These are phyloP conservation scores for Crithidia mellificae DNA, from an alignment of 208 protist species.

Conservation along the genomic window DNA sequence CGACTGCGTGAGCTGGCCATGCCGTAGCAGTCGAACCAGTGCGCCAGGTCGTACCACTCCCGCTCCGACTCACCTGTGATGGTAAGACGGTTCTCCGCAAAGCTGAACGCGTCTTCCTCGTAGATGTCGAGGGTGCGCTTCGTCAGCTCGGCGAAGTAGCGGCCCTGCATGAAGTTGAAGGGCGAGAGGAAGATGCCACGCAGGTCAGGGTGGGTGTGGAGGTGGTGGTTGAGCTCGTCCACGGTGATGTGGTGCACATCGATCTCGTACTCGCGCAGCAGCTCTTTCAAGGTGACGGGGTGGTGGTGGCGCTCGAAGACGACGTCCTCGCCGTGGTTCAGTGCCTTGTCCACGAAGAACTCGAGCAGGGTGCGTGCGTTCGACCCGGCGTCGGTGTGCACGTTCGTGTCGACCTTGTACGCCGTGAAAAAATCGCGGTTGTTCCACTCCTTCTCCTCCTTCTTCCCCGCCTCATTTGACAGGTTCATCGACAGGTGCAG, in stretches of 20 bases:
- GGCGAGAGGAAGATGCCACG: conserved; percentile 76
- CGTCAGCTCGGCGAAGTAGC: conserved; percentile 92
- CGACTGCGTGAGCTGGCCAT: conserved; percentile 95
- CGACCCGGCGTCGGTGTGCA: conserved; percentile 85
- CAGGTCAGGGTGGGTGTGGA: conserved; percentile 69
- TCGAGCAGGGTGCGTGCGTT: conserved; percentile 88
- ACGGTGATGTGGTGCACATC: conserved; percentile 79
- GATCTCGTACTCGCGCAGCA: conserved; percentile 79
- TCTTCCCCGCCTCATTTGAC: conserved; percentile 72
- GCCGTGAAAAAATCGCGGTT: conserved; percentile 91
- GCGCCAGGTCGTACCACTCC: conserved; percentile 95
- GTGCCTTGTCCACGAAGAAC: conserved; percentile 90
- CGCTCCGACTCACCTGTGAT: conserved; percentile 73
- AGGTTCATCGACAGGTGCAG: conserved; percentile 94
- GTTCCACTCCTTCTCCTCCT: conserved; percentile 88
- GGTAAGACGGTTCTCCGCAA: conserved; percentile 84
- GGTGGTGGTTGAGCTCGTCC: conserved; percentile 84
- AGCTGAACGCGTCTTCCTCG: conserved; percentile 85
- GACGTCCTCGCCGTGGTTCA: conserved; percentile 88
- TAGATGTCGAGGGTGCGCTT: conserved; percentile 83
- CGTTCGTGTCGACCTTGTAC: conserved; percentile 91
- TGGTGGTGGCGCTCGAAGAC: conserved; percentile 82
- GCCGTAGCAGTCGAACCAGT: conserved; percentile 96
- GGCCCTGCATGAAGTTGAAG: conserved; percentile 91
- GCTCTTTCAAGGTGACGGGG: conserved; percentile 79